These are phyloP conservation scores for Fistulifera pelliculosa DNA, from an alignment of 108 stramenopile genomes.

Conservation along the genomic window DNA sequence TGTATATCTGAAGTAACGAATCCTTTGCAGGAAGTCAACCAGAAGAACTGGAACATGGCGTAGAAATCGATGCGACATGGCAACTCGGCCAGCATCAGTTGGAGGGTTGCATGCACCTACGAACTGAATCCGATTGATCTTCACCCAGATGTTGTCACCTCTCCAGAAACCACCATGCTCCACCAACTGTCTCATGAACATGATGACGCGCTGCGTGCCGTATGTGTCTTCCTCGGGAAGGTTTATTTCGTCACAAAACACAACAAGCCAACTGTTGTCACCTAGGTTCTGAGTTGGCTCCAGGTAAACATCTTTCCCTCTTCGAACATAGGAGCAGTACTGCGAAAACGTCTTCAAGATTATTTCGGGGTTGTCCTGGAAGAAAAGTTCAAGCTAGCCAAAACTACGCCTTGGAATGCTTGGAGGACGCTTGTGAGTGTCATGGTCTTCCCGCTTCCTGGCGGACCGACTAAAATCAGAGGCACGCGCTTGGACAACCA, in stretches of 20 bases:
- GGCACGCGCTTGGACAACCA: slow-evolving; percentile 88
- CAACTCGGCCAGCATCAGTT: slow-evolving; percentile 94
- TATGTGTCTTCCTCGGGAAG: slow-evolving; percentile 92
- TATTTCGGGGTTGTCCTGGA: slow-evolving; percentile 90
- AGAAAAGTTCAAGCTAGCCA: slow-evolving; percentile 92
- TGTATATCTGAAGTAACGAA: slow-evolving; percentile 92
- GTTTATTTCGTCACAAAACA: slow-evolving; percentile 99
- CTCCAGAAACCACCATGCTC: slow-evolving; percentile 99
- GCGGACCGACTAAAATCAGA: slow-evolving; percentile 95
- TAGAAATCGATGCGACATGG: slow-evolving; percentile 86
- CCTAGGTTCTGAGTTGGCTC: slow-evolving; percentile 74
- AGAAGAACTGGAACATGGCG: slow-evolving; percentile 93
- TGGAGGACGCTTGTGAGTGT: slow-evolving; percentile 92
- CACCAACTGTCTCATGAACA: slow-evolving; percentile 94
- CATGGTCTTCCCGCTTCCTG: slow-evolving; percentile 98
- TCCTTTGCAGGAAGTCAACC: slow-evolving; percentile 90
- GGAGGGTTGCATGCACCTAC: slow-evolving; percentile 98
- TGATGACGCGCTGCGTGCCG: slow-evolving; percentile 94
- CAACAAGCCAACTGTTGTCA: slow-evolving; percentile 83
- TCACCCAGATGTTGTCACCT: slow-evolving; percentile 88
- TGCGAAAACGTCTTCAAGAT: slow-evolving; percentile 91
- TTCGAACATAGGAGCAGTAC: slow-evolving; percentile 88
- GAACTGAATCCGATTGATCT: slow-evolving; percentile 91
- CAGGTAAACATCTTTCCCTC: slow-evolving; percentile 78
- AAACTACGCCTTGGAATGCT: slow-evolving; percentile 82